Evolutionary conservation across 176 grass and related monocot genomes (phyloP), one percentile per base, ranked within the genome.

Genomic region (Musa acuminata): DNA sequence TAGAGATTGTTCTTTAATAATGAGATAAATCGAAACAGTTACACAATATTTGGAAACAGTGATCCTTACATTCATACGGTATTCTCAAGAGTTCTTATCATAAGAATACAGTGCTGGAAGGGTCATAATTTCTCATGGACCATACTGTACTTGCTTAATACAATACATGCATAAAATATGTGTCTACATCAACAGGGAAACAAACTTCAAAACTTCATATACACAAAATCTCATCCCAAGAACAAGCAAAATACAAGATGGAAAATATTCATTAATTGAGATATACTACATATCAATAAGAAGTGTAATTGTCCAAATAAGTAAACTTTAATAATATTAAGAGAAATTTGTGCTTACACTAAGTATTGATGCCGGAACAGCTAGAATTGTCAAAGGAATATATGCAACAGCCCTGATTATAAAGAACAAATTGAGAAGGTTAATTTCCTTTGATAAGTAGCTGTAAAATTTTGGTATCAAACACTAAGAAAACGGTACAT

Each of bases 301-400:
- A 13, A 62, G n/a, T 62, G 8, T 62, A 62, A 8, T 20, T 62
- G 58, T 57, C 54, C 54, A 43, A 69, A 22, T 49, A 69, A 49
- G 14, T 49, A 58, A 25, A 69, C 29, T 26, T 27, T 58, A 52
- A 9, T 55, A 52, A 55, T 10, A 53, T 69, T 59, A 79, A 55
- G 1, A 58, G 43, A 77, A 81, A 10, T 77, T 20, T 14, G 9
- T 55, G 70, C 90, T 66, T 89, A 99, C 96, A 62, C 91, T 99
- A 73, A 99, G 88, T 75, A 99, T 77, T 83, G 96, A 94, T 78
- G 96, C 96, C 81, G 96, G 96, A 87, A 99, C 96, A 69, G 96
- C 88, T 80, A 99, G 82, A 48, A 99, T 88, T 29, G 96, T 99
- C 51, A 99, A 80, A 62, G 96, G 96, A 75, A 99, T 86, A 75